phyloP scores from a whole-genome alignment of 139 green algal species.

The Volvox reticuliferus region DNA sequence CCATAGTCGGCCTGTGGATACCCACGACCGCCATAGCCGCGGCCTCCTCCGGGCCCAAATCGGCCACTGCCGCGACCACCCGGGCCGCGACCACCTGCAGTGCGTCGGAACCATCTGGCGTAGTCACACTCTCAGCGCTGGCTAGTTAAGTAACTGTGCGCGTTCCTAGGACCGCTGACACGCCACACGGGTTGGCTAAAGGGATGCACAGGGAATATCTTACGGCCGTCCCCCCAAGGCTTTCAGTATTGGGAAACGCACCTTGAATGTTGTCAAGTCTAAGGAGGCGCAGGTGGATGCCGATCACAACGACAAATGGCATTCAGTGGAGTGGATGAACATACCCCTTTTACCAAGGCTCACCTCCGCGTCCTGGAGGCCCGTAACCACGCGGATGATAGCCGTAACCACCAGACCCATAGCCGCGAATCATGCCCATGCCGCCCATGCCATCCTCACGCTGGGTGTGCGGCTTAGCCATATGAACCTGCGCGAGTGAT shows the following conservation, averaged over 20 bases:
- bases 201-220: too few species aligned
- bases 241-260: neutral
- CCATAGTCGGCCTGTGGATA: neutral
- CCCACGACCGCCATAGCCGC: slow-evolving; percentile 14
- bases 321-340: neutral
- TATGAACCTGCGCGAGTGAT: slow-evolving; percentile 58
- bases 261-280: neutral
- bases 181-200: too few species aligned
- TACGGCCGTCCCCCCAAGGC: too few species aligned
- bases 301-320: neutral
- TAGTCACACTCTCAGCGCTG: too few species aligned
- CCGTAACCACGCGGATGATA: slow-evolving; percentile 45
- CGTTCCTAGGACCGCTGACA: too few species aligned
- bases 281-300: neutral
- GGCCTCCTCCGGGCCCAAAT: slow-evolving; percentile 21
- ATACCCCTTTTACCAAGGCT: neutral
- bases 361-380: slow-evolving; percentile 16
- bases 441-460: slow-evolving; percentile 45
- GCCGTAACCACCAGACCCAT: slow-evolving; percentile 46
- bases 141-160: too few species aligned
- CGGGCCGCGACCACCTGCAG: slow-evolving; percentile 5
- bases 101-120: neutral
- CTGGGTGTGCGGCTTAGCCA: slow-evolving; percentile 64
- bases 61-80: slow-evolving; percentile 21
- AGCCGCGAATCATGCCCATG: slow-evolving; percentile 34